Percentiles rank a stretch among this genome's conserved stretches.
phyloP scores from a whole-genome alignment of 257 asterid species.

The Solanum arcanum region DNA sequence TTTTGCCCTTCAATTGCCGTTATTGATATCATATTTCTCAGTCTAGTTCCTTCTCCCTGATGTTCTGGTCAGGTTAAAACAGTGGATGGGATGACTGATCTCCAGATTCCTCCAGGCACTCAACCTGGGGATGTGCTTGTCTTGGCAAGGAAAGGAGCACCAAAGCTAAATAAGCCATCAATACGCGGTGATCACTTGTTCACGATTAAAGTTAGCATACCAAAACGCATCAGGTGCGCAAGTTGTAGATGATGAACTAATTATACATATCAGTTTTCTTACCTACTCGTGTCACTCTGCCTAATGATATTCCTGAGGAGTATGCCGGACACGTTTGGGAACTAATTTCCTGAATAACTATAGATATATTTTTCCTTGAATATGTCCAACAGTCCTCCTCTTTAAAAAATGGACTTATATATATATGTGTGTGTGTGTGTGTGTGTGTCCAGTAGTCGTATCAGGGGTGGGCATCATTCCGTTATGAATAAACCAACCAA shows the following conservation, averaged over 20 bases:
- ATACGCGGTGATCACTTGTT: constrained; percentile 97
- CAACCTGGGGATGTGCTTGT: constrained; percentile 99
- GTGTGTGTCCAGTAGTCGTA: not conserved
- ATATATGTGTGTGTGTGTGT: not conserved
- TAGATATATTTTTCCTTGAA: not conserved
- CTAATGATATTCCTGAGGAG: not conserved
- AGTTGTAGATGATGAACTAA: not conserved
- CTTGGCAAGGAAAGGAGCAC: constrained; percentile 94
- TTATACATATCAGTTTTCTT: not conserved
- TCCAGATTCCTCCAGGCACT: constrained; percentile 94
- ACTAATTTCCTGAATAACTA: not conserved
- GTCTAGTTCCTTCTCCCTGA: not conserved
- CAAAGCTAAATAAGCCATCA: constrained; percentile 85
- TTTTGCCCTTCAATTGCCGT: not conserved
- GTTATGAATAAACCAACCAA: not conserved
- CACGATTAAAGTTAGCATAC: constrained; percentile 80
- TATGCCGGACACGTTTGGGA: not conserved
- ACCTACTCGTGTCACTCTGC: not conserved
- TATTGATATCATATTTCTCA: not conserved
- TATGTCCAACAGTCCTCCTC: not conserved
- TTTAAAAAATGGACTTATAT: not conserved
- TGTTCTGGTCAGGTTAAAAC: constrained; percentile 56
- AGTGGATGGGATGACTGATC: constrained; percentile 86
- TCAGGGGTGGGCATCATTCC: not conserved
- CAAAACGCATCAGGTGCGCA: constrained; percentile 71